Evolutionary conservation across 495 filamentous ascomycete genomes (phyloP), one percentile per base, ranked within the genome.

Genomic region (Xylaria cubensis): DNA sequence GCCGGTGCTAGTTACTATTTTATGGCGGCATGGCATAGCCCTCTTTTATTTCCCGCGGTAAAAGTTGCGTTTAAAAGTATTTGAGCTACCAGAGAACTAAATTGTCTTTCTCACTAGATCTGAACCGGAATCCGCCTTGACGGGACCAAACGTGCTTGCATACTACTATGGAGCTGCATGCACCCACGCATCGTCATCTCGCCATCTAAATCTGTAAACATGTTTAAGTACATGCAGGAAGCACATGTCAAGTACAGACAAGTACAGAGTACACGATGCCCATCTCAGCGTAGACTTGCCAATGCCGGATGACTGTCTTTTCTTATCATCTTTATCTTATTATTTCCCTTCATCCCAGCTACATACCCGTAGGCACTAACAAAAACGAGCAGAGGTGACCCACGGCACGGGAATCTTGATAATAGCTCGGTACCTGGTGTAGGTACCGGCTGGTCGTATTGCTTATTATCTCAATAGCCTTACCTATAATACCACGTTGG

Each of bases 401-500:
- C 10, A 12, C 12, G n/a, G 50, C 42, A 41, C n/a, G 9, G 36
- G 29, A 21, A 39, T 36, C 36, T 46, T 24, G 24, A 17, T 44
- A 29, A 26, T 68, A 61, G 19, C n/a, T 61, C 44, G 32, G 39
- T 65, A 65, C 21, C 63, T 59, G 26, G 39, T 9, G 41, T 19
- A 58, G 39, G 50, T 58, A 44, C 34, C 21, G 59, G 51, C 67
- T 59, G 51, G 51, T 7, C 65, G 36, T 58, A 68, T 68, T 68
- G 65, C 65, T 68, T 69, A 59, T 59, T 61, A 58, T 46, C 53
- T 64, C 56, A 63, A 61, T 61, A 62, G 24, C 67, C 67, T 34
- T 41, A 64, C 68, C 32, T 64, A 70, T 70, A 61, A 64, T 64
- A 70, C 68, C 68, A 70, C 56, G 44, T 70, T 64, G 42, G 44